Evolutionary conservation across 83 land plant species (phyloP), one percentile per base, ranked within the genome.

Genomic region (Isoetes engelmannii): DNA sequence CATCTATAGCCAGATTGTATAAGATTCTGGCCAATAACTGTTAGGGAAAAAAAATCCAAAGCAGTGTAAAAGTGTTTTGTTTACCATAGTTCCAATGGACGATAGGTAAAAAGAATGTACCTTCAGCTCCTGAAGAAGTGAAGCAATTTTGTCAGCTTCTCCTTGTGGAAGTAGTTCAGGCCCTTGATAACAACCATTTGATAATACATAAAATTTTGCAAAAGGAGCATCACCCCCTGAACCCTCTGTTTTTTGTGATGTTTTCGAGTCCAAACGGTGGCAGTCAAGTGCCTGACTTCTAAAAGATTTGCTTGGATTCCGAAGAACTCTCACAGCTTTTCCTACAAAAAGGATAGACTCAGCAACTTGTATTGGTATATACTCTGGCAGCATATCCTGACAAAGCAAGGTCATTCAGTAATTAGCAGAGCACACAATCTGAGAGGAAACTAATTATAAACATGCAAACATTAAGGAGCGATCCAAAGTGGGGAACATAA

Each of bases 311-410:
- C 90, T 86, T 63, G 99, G 99, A 75, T 94, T 94, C 55, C 99
- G 74, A 10, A 94, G 83, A 18, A 94, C 89, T 65, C 90, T 89
- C 44, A 94, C 72, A 50, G 99, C 99, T 80, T 94, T 94, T 47
- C 99, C 99, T 57, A 94, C 86, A 82, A 94, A 94, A 58, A 94
- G 85, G 69, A 94, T 82, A 9, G 99, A 90, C 71, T 94, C 96
- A 47, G 99, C 99, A 65, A 90, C 82, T 13, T 74, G 87, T 80
- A 91, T 79, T 45, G 83, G 86, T 45, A 94, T 90, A 66, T 94
- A 90, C 15, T 94, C 94, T 56, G 97, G 99, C 8, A 90, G 74
- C 99, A 94, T 94, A 47, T 88, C 99, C 99, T 94, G 86, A 8
- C 63, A 28, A 28, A 28, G 37, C 37, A 28, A 28, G 0, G 37